Percentiles rank a stretch among this genome's conserved stretches.
These are phyloP conservation scores for Diatrype stigma DNA, from an alignment of 2,329 filamentous ascomycete species.

Conservation along the genomic window DNA sequence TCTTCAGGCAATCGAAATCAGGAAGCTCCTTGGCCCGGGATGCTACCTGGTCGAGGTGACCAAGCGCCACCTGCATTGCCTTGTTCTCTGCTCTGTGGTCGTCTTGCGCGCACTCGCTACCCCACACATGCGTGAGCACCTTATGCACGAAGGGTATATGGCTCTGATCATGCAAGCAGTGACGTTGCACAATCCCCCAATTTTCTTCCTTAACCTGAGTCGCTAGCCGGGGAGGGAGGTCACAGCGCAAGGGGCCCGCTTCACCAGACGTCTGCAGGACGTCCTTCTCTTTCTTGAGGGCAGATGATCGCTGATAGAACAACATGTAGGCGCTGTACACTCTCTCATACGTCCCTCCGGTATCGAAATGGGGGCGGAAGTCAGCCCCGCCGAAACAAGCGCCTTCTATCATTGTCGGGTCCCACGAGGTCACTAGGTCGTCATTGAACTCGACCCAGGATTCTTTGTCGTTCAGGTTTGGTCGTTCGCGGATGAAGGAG, in stretches of 20 bases:
- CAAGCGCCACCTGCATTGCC: constrained; percentile 52
- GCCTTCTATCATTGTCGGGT: constrained; percentile 66
- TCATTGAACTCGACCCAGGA: constrained; percentile 95
- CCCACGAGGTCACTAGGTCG: constrained; percentile 72
- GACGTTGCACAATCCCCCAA: constrained; percentile 65
- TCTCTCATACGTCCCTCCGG: constrained; percentile 56
- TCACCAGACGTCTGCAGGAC: constrained; percentile 33
- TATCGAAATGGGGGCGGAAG: constrained; percentile 44
- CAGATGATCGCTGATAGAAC: constrained; percentile 82
- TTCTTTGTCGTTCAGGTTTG: constrained; percentile 42
- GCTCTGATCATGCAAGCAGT: constrained; percentile 72
- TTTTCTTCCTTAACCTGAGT: constrained; percentile 70
- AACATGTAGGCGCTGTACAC: constrained; percentile 93
- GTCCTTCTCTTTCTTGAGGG: constrained; percentile 52
- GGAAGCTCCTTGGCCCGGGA: constrained; percentile 66
- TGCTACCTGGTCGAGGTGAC: constrained; percentile 72
- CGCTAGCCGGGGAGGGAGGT: constrained; percentile 41
- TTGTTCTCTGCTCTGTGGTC: constrained; percentile 43
- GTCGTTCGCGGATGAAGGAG: constrained; percentile 83
- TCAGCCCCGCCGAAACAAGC: constrained; percentile 77
- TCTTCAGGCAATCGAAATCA: constrained; percentile 54
- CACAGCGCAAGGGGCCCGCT: constrained; percentile 40
- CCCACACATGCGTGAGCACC: constrained; percentile 55
- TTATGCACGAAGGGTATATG: constrained; percentile 65
- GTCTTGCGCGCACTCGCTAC: constrained; percentile 45